Evolutionary conservation across 202 grass and related monocot species (phyloP).

Genomic region (Dendrocalamus latiflorus): DNA sequence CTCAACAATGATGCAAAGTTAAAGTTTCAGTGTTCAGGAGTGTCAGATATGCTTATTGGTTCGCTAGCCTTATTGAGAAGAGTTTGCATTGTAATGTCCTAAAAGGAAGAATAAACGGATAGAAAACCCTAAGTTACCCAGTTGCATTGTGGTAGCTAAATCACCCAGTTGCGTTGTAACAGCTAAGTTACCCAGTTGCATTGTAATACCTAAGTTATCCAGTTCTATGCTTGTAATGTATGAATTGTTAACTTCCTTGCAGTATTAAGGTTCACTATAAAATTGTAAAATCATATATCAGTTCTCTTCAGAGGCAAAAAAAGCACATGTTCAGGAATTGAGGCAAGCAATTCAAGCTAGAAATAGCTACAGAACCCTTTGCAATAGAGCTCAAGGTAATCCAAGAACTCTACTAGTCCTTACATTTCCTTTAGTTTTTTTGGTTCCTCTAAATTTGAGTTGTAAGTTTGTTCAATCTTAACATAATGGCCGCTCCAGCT

Average conservation of each 20-base stretch:
- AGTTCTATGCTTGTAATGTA: not conserved
- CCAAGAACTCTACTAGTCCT: not conserved
- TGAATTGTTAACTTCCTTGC: not conserved
- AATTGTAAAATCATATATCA: not conserved
- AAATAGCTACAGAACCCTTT: not conserved
- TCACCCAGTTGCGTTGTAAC: not conserved
- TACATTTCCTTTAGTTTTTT: not conserved
- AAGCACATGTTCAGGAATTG: not conserved
- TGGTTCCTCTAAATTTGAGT: not conserved
- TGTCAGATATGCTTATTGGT: not conserved
- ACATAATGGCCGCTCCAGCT: not conserved
- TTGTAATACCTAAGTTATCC: not conserved
- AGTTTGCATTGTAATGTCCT: not conserved
- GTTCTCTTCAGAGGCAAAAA: not conserved
- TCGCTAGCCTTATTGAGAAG: not conserved
- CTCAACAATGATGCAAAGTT: not conserved
- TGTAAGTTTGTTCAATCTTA: not conserved
- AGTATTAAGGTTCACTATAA: not conserved
- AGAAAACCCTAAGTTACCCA: not conserved
- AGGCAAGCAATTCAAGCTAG: not conserved
- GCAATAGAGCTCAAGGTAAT: not conserved
- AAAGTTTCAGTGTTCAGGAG: not conserved
- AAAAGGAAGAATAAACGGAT: not conserved
- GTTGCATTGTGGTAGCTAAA: not conserved
- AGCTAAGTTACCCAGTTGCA: not conserved